phyloP scores from a whole-genome alignment of 805 yeast species.

The Yarrowia hollandica region DNA sequence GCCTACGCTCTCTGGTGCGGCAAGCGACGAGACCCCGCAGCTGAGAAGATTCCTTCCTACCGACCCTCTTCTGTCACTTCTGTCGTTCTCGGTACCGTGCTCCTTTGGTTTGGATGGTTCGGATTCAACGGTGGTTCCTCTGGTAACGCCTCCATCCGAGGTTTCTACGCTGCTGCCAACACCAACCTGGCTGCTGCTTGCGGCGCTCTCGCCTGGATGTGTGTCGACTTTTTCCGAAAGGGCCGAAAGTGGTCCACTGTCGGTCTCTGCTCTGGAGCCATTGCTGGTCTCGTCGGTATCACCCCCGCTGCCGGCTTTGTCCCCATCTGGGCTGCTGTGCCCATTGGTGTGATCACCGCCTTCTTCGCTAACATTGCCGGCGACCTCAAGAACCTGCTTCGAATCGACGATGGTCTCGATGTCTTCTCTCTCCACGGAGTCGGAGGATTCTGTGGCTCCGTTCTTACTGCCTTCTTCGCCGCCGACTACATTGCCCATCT shows the following conservation, averaged over 20 bases:
- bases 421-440: conserved; percentile 92
- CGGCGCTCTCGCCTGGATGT: conserved; percentile 94
- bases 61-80: conserved; percentile 91
- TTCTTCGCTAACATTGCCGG: conserved; percentile 80
- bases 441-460: conserved; percentile 84
- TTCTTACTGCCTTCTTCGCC: conserved; percentile 88
- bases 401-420: conserved; percentile 94
- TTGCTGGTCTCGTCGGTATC: conserved; percentile 92
- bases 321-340: conserved; percentile 84
- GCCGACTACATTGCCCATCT: conserved; percentile 87
- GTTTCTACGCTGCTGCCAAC: conserved; percentile 90
- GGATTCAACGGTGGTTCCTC: conserved; percentile 99
- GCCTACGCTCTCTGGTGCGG: conserved; percentile 92
- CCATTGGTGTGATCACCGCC: conserved; percentile 79
- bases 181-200: conserved; percentile 91
- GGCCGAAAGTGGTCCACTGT: conserved; percentile 93
- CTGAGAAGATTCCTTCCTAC: conserved; percentile 75
- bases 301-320: conserved; percentile 97
- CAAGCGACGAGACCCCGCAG: conserved; percentile 72
- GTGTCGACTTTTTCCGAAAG: conserved; percentile 80
- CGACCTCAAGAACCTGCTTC: conserved; percentile 68
- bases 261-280: conserved; percentile 88
- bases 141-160: conserved; percentile 88
- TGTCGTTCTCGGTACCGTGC: conserved; percentile 87
- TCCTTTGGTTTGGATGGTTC: conserved; percentile 98